These are phyloP conservation scores for Globisporangium parvum DNA, from an alignment of 352 stramenopile genomes.

Conservation along the genomic window DNA sequence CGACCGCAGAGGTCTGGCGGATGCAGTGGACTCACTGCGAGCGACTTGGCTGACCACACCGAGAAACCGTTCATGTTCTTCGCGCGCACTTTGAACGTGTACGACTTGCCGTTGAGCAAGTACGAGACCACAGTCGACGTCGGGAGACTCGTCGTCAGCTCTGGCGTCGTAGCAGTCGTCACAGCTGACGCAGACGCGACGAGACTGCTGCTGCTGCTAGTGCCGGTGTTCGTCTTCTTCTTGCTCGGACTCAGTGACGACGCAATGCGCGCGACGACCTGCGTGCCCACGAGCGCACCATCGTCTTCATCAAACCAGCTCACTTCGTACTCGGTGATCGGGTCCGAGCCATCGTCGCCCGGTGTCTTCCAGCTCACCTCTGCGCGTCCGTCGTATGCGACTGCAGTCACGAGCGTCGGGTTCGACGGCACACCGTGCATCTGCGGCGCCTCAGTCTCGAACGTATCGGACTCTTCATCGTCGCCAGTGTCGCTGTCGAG, in stretches of 20 bases:
- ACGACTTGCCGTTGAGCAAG: constrained; percentile 54
- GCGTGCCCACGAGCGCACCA: constrained; percentile 32
- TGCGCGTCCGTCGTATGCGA: constrained; percentile 44
- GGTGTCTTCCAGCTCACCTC: constrained; percentile 56
- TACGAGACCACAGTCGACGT: constrained; percentile 36
- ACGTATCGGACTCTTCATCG: neutral
- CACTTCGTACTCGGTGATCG: constrained; percentile 56
- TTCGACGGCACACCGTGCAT: constrained; percentile 60
- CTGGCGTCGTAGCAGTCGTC: neutral
- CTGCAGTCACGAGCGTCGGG: constrained; percentile 47
- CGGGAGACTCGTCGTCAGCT: constrained; percentile 13
- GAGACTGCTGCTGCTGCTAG: neutral
- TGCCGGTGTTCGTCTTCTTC: constrained; percentile 9
- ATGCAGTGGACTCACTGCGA: constrained; percentile 61
- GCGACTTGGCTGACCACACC: constrained; percentile 66
- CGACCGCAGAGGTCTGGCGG: constrained; percentile 61
- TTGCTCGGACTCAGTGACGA: constrained; percentile 13
- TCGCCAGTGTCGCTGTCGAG: neutral
- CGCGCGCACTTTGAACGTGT: constrained; percentile 65
- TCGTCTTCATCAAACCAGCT: constrained; percentile 52
- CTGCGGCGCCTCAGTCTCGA: constrained; percentile 6
- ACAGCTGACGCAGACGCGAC: neutral
- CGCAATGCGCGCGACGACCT: constrained; percentile 22
- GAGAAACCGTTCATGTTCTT: constrained; percentile 61
- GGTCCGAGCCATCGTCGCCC: constrained; percentile 57